Conservation (phyloP, 352 stramenopile genomes). For the Phytophthora kernoviae region DNA sequence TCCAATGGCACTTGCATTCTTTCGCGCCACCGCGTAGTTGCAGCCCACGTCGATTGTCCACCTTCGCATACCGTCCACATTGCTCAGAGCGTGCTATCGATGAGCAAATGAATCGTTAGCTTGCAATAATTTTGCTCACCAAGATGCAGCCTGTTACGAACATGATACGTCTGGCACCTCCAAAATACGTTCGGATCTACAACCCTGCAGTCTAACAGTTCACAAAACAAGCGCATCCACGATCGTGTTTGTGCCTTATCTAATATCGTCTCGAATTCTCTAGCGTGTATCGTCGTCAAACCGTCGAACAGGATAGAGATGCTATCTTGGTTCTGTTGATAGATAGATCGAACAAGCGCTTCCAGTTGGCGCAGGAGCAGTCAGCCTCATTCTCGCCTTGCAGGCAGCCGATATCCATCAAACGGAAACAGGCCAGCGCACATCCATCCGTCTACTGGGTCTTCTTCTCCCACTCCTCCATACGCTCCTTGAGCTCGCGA, state of each 20-base stretch:
- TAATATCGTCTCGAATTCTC: conserved; percentile 37
- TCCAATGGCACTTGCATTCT: no score
- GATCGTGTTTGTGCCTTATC: conserved; percentile 33
- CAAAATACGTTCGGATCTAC: no score
- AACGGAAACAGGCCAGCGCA: conserved; percentile 21
- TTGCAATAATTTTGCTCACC: neutral
- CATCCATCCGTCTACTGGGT: conserved; percentile 38
- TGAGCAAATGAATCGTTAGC: no score
- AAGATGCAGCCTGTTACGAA: conserved; percentile 8
- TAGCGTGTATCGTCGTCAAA: conserved; percentile 18
- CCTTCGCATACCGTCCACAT: no score
- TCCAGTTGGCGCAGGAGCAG: conserved; percentile 10
- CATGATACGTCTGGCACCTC: neutral
- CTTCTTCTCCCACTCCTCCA: conserved; percentile 62
- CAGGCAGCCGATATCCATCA: conserved; percentile 15
- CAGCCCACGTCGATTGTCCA: no score
- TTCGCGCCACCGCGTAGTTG: no score
- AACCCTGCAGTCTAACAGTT: no score
- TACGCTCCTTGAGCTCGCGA: conserved; percentile 70
- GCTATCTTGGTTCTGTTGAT: conserved; percentile 13
- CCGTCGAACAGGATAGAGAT: conserved; percentile 19
- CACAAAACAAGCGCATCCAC: conserved; percentile 27
- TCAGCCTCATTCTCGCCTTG: conserved; percentile 4
- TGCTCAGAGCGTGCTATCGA: no score
- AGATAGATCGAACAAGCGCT: conserved; percentile 8